These are phyloP conservation scores for Hyaloraphidium curvatum DNA, from an alignment of 192 early-diverging fungal species.

Conservation along the genomic window DNA sequence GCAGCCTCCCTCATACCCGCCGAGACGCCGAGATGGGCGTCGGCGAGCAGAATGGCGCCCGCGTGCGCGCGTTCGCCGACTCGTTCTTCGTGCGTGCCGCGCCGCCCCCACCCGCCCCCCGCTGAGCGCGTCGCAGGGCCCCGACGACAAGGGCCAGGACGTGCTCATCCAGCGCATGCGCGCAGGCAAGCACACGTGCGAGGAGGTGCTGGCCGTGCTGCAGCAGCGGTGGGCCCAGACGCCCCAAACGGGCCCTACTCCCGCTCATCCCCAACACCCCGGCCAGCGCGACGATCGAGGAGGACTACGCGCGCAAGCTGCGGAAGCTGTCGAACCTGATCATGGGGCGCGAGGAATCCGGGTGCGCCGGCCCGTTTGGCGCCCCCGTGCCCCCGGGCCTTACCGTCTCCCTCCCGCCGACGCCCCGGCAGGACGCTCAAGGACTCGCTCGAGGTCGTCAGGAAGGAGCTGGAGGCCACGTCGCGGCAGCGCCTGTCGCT, in stretches of 20 bases:
- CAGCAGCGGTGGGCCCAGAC: slow-evolving; percentile 18
- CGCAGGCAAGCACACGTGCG: slow-evolving; percentile 24
- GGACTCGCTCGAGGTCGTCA: slow-evolving; percentile 25
- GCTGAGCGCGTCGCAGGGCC: no score
- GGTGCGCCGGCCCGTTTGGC: slow-evolving; percentile 11
- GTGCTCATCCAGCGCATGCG: slow-evolving; percentile 23
- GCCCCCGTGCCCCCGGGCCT: neutral
- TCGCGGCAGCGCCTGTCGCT: slow-evolving; percentile 24
- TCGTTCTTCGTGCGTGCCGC: no score
- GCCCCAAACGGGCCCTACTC: neutral
- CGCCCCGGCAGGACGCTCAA: slow-evolving; percentile 11
- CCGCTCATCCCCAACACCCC: no score
- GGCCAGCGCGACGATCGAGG: slow-evolving; percentile 19
- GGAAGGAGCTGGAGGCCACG: slow-evolving; percentile 22
- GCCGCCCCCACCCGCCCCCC: no score
- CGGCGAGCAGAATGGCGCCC: no score
- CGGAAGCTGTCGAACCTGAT: slow-evolving; percentile 26
- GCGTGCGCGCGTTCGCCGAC: no score
- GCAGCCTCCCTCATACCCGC: no score
- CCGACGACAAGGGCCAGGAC: no score
- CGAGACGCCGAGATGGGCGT: no score
- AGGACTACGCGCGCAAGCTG: slow-evolving; percentile 32
- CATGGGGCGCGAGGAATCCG: slow-evolving; percentile 27
- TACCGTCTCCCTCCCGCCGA: neutral
- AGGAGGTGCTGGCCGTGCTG: slow-evolving; percentile 21